These are phyloP conservation scores for Boletus bicolor DNA, from an alignment of 768 basidiomycete genomes.

Conservation along the genomic window DNA sequence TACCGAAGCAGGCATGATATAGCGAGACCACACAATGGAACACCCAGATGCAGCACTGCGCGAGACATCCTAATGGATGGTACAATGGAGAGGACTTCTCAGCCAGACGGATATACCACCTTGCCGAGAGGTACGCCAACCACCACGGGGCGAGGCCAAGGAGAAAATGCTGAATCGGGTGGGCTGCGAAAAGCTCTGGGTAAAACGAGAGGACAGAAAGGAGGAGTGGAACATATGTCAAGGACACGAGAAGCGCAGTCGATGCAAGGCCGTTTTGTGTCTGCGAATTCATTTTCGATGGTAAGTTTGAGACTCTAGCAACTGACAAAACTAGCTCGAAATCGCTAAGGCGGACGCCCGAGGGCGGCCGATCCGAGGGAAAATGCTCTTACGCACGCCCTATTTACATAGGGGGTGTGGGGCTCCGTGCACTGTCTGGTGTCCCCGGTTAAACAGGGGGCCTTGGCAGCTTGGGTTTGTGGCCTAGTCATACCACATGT, in stretches of 20 bases:
- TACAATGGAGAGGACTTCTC: constrained; percentile 21
- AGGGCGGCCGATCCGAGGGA: too few relatives aligned
- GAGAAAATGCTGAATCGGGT: constrained; percentile 17
- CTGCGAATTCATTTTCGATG: constrained; percentile 6
- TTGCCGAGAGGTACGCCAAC: constrained; percentile 18
- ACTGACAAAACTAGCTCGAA: too few relatives aligned
- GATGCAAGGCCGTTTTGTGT: neutral
- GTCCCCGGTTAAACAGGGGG: too few relatives aligned
- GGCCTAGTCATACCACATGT: too few relatives aligned
- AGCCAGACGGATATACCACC: constrained; percentile 21
- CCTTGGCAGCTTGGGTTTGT: too few relatives aligned
- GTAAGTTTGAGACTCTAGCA: too few relatives aligned
- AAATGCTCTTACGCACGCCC: too few relatives aligned
- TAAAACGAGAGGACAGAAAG: constrained; percentile 16
- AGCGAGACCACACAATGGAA: constrained; percentile 21
- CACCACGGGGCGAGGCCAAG: constrained; percentile 22
- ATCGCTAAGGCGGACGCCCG: too few relatives aligned
- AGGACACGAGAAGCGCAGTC: constrained; percentile 8
- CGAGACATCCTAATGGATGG: constrained; percentile 24
- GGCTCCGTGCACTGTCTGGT: too few relatives aligned
- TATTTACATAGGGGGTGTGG: too few relatives aligned
- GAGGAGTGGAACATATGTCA: constrained; percentile 15
- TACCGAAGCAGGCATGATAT: constrained; percentile 23
- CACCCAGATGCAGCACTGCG: constrained; percentile 24
- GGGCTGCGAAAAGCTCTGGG: constrained; percentile 6